Evolutionary conservation across 1,139 yeast genomes (phyloP).

Genomic region (Candida smagusa): DNA sequence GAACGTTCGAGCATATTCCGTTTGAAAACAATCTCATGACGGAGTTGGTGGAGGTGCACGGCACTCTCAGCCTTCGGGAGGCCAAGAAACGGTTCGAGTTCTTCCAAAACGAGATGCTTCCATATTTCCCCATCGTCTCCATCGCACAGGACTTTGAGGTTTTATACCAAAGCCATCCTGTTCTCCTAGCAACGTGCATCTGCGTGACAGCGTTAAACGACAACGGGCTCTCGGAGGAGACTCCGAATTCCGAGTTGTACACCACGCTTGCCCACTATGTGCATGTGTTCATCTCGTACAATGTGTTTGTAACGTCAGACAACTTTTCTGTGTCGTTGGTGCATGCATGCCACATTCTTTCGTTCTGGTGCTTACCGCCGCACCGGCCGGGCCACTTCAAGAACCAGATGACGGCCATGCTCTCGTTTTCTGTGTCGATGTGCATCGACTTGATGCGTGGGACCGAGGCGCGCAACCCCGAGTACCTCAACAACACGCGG

Average conservation of each 20-base stretch:
- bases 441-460: slow-evolving; percentile 45
- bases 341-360: slow-evolving; percentile 41
- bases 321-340: slow-evolving; percentile 41
- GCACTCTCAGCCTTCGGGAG: slow-evolving; percentile 21
- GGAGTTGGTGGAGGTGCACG: slow-evolving; percentile 30
- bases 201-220: slow-evolving; percentile 49
- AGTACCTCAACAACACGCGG: slow-evolving; percentile 34
- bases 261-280: slow-evolving; percentile 42
- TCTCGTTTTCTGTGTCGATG: slow-evolving; percentile 42
- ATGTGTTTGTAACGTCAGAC: slow-evolving; percentile 40
- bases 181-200: slow-evolving; percentile 44
- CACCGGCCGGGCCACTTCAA: slow-evolving; percentile 48
- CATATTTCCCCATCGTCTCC: slow-evolving; percentile 48
- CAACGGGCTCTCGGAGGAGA: slow-evolving; percentile 19
- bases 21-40: slow-evolving; percentile 38
- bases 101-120: slow-evolving; percentile 37
- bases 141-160: slow-evolving; percentile 40
- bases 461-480: neutral
- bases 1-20: slow-evolving; percentile 22
- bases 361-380: slow-evolving; percentile 52
- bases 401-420: slow-evolving; percentile 47
- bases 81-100: slow-evolving; percentile 30
- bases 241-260: slow-evolving; percentile 21
- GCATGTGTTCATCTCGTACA: slow-evolving; percentile 44
- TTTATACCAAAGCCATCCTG: slow-evolving; percentile 39